These are phyloP conservation scores for Cryphonectria radicalis DNA, from an alignment of 2,329 filamentous ascomycete species.

Conservation along the genomic window DNA sequence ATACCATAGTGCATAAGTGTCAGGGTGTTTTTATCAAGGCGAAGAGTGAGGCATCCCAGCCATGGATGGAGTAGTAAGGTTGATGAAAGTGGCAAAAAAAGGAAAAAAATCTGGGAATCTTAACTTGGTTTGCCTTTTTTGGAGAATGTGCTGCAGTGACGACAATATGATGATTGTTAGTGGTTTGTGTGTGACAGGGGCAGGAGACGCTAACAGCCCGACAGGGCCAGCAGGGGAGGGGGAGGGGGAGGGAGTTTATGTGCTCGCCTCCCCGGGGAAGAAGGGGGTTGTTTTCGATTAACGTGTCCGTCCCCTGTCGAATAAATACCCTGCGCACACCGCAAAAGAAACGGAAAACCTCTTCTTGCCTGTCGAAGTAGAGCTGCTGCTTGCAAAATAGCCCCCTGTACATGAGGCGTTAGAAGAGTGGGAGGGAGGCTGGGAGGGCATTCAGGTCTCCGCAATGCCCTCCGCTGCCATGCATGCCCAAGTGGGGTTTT, in stretches of 20 bases:
- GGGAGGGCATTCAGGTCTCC: conserved; percentile 5
- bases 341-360: neutral
- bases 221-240: neutral
- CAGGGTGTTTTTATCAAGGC: neutral
- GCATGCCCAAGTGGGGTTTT: neutral
- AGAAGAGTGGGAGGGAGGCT: neutral
- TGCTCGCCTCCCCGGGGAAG: neutral
- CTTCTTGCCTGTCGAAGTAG: neutral
- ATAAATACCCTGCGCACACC: neutral
- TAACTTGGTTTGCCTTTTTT: neutral
- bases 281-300: neutral
- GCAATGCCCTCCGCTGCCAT: neutral
- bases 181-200: neutral
- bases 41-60: neutral
- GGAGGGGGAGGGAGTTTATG: neutral
- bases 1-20: no score
- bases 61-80: neutral
- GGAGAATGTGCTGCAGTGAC: neutral
- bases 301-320: neutral
- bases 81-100: conserved; percentile 2
- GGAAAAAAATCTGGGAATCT: neutral
- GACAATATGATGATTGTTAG: conserved; percentile 1
- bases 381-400: neutral
- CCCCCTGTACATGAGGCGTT: neutral
- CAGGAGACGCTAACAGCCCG: neutral